These are phyloP conservation scores for Ganoderma lucidum DNA, from an alignment of 1,284 basidiomycete genomes.

Conservation along the genomic window DNA sequence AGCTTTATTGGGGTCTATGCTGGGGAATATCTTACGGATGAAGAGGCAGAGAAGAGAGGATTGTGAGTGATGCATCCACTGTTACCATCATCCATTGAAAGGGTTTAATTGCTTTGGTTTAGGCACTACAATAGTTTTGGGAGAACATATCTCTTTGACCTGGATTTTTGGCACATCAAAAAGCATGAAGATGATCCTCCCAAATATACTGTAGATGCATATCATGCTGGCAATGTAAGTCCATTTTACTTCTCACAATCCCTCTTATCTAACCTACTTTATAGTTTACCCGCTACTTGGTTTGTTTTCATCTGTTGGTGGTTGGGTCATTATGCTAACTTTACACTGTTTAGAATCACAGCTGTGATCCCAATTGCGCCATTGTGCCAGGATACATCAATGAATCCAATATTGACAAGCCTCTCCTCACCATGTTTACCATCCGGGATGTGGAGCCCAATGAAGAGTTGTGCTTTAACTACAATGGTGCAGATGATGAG, in stretches of 20 bases:
- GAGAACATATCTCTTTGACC: conserved; percentile 85
- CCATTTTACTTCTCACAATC: neutral
- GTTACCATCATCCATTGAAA: conserved; percentile 3
- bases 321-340: conserved; percentile 24
- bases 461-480: conserved; percentile 87
- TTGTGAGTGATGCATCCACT: conserved; percentile 52
- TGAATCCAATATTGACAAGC: conserved; percentile 53
- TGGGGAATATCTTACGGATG: conserved; percentile 81
- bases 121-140: conserved; percentile 82
- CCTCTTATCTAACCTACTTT: neutral
- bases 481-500: conserved; percentile 61
- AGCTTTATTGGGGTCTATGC: conserved; percentile 87
- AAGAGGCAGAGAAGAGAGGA: conserved; percentile 73
- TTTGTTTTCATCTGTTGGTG: conserved; percentile 40
- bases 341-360: conserved; percentile 73
- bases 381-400: conserved; percentile 73
- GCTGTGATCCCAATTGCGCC: conserved; percentile 85
- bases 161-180: conserved; percentile 79
- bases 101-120: conserved; percentile 20
- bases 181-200: conserved; percentile 41
- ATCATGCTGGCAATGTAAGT: conserved; percentile 87
- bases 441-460: conserved; percentile 64
- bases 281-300: conserved; percentile 76
- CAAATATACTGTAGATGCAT: conserved; percentile 80
- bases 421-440: conserved; percentile 74